Evolutionary conservation across 768 basidiomycete species (phyloP), one percentile per base, ranked within the genome.

Genomic region (Lepiota subincarnata): DNA sequence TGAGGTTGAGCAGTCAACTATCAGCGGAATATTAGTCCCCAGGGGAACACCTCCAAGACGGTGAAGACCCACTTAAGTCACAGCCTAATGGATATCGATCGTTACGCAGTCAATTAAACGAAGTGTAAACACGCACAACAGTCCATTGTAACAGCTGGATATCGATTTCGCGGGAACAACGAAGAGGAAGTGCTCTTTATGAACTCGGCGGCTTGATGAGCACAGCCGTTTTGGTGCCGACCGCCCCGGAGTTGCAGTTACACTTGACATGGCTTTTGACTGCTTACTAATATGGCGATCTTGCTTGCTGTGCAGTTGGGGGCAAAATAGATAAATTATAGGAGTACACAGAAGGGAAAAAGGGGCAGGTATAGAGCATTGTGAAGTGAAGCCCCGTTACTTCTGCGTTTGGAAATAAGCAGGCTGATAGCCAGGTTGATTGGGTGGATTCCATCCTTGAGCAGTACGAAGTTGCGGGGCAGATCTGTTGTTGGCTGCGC

Each of bases 1-100:
- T 57, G 70, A 79, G 37, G 77, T 80, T 45, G 78, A 72, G 66
- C 83, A 84, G 34, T 86, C 85, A 57, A 82, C 86, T 87, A 60
- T 7, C 46, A 46, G 4, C 36, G 36, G 22, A 42, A 11, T 11
- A 48, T 39, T n/a, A 50, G 50, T 16, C 31, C 12, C 20, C 26
- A 19, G 24, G 16, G 16, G 36, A 19, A 36, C 11, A n/a, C 26
- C 18, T 48, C n/a, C 20, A 4, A 14, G 34, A 16, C 16, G 6
- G 22, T 1, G 11, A 26, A 13, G 40, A 50, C 59, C 11, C 42
- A 59, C 58, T 56, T 16, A 59, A 60, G 35, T 20, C 50, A 60
- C 16, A 60, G n/a, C n/a, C 59, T 57, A 26, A 3, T 14, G 10
- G 28, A 42, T 31, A 19, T 28, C 13, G n/a, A 41, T 46, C 7